Evolutionary conservation across 148 eudicot species (phyloP), one percentile per base, ranked within the genome.

Genomic region (Tetragonia tetragonoides): DNA sequence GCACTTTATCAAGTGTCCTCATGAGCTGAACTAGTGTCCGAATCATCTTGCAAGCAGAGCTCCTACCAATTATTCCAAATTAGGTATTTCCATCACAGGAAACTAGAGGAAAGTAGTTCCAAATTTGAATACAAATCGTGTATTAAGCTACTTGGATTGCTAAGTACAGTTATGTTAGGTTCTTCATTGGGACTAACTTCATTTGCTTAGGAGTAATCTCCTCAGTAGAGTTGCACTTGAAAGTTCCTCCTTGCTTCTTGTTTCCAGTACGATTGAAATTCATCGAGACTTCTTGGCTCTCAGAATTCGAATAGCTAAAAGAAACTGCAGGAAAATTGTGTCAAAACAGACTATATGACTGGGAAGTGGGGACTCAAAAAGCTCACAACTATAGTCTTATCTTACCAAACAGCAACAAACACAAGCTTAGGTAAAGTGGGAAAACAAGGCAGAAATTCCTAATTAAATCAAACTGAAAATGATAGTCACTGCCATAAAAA

Each of bases 151-250:
- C 51, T 46, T 6, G 51, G 11, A 46, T 10, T 46, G 51, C 51
- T 46, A 7, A 46, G 51, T 28, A 28, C 1, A 28, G 1, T 28
- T 28, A 28, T 28, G 34, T 28, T 28, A 61, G 21, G 34, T 54
- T 21, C 34, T 28, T 64, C 1, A 34, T 60, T 39, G 44, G 59
- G 63, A 72, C 47, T 82, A 84, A 95, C 99, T 90, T 91, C 99
- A 95, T 95, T 82, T 91, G 95, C 71, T 77, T 91, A 44, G 99
- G 93, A 82, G 99, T 93, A 80, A 95, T 83, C 83, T 95, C 97
- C 68, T 85, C 83, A 39, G 74, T 79, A 24, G 97, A 87, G 84
- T 90, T 85, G 80, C 81, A 80, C 77, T 89, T 92, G 87, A 91
- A 91, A 74, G 89, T 84, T 80, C 89, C 92, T 77, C 97, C 97